Evolutionary conservation across 2,329 filamentous ascomycete genomes (phyloP), one percentile per base, ranked within the genome.

Genomic region (Colletotrichum godetiae): DNA sequence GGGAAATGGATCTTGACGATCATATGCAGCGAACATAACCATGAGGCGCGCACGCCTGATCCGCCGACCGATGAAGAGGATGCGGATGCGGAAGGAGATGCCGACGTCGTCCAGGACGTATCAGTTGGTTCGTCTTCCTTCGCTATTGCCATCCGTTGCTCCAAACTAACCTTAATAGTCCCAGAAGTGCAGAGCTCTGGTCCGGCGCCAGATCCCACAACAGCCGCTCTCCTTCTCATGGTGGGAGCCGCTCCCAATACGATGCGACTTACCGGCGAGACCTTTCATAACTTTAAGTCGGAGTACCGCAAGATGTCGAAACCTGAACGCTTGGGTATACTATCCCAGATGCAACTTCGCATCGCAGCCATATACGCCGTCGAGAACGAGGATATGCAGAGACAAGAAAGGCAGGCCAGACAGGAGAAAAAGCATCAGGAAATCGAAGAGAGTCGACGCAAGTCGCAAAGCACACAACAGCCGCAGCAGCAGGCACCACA

Each of bases 1-100:
- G 83, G 84, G 5, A 84, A 83, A 49, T 86, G 84, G 84, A 81
- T 85, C n/a, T 74, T 86, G 75, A 86, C 84, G 3, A 80, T 86
- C 52, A 81, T 81, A 56, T 86, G 84, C 76, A 81, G 86, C 70
- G 80, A 84, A 74, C 84, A 86, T 75, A 86, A 86, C 72, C 84
- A 86, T 73, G 83, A 85, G 73, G 82, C 84, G 1, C 81, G 84
- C 22, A 85, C 84, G 10, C 84, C 84, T 33, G 84, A 86, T 68
- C 83, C 83, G 31, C 82, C 82, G 5, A 78, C 78, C 27, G 80
- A 79, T 37, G 83, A 82, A 53, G 79, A 78, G 33, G 83, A 84
- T 37, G 83, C 80, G 42, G 77, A 79, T 31, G 78, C 78, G 2
- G 77, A 78, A 46, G 73, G 73, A 13, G 74, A 76, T 65, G 73